Base-by-base conservation (phyloP, 495 filamentous ascomycete genomes). In the Hypoxylon rickii region DNA sequence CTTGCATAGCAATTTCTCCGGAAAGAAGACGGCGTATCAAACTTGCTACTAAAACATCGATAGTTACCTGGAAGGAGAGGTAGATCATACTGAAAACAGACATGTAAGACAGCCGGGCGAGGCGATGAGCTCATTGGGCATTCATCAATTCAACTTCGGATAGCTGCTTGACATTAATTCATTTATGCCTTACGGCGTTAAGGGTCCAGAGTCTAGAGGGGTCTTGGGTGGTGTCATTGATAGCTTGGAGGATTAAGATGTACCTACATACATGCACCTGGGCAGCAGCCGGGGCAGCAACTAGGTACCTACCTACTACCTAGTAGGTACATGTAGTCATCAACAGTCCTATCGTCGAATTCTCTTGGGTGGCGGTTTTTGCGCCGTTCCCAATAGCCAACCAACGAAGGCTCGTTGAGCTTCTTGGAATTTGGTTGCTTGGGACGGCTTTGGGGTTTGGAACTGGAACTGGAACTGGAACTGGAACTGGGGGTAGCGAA, bases 1-100 rank as follows among this genome's bases (percentile, higher is more conserved):
- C 51, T 55, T 61, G 58, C 51, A 61, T 55, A 13, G 7, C 6
- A 51, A 51, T 61, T 42, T 52, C 36, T n/a, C n/a, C n/a, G n/a
- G n/a, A n/a, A n/a, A n/a, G n/a, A n/a, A n/a, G n/a, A n/a, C n/a
- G n/a, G n/a, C n/a, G n/a, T n/a, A n/a, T n/a, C n/a, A n/a, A n/a
- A n/a, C n/a, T n/a, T n/a, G n/a, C n/a, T n/a, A n/a, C n/a, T n/a
- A n/a, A n/a, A n/a, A n/a, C n/a, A n/a, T n/a, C n/a, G n/a, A n/a
- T n/a, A n/a, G n/a, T n/a, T n/a, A 36, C 6, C 18, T 41, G 20
- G n/a, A 33, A 16, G 18, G 43, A 34, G 12, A 42, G 32, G 37
- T 36, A 53, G 26, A 55, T 61, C 39, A 26, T 24, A n/a, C 20
- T 29, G 32, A 32, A 42, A 29, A 15, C 29, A 26, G 13, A 34